Conservation (phyloP, 177 flowering plant species). For the Telopea speciosissima region DNA sequence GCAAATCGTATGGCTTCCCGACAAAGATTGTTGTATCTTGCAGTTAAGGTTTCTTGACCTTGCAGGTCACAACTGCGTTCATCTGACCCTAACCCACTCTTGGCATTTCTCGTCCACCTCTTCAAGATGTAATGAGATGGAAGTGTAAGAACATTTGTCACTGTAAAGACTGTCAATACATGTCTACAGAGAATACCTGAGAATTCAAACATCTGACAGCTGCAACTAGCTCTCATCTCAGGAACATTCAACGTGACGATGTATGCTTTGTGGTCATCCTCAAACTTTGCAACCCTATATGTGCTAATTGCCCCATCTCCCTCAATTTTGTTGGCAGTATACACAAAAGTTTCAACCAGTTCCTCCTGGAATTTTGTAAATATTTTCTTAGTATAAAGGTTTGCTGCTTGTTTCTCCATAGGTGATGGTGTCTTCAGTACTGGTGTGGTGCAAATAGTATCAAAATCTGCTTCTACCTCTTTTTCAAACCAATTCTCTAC, state of each 20-base stretch:
- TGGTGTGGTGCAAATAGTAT: constrained; percentile 43
- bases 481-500: constrained; percentile 38
- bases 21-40: constrained; percentile 54
- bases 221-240: constrained; percentile 43
- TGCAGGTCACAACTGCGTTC: constrained; percentile 35
- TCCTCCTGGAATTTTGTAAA: constrained; percentile 60
- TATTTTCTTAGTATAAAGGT: constrained; percentile 43
- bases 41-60: constrained; percentile 37
- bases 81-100: constrained; percentile 31
- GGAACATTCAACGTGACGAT: constrained; percentile 33
- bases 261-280: constrained; percentile 45
- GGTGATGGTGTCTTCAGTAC: constrained; percentile 49
- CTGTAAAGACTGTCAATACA: constrained; percentile 51
- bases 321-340: constrained; percentile 49
- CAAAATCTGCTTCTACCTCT: constrained; percentile 59
- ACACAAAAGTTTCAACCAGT: constrained; percentile 49
- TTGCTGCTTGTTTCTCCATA: constrained; percentile 61
- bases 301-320: constrained; percentile 41
- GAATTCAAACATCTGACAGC: constrained; percentile 59
- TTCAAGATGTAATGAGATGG: constrained; percentile 67
- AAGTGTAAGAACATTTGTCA: constrained; percentile 54
- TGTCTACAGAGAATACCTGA: constrained; percentile 58
- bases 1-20: constrained; percentile 64
- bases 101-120: constrained; percentile 78
- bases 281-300: constrained; percentile 52